Evolutionary conservation across 2,329 filamentous ascomycete species (phyloP).

Genomic region (Amesomyces nigricolor): DNA sequence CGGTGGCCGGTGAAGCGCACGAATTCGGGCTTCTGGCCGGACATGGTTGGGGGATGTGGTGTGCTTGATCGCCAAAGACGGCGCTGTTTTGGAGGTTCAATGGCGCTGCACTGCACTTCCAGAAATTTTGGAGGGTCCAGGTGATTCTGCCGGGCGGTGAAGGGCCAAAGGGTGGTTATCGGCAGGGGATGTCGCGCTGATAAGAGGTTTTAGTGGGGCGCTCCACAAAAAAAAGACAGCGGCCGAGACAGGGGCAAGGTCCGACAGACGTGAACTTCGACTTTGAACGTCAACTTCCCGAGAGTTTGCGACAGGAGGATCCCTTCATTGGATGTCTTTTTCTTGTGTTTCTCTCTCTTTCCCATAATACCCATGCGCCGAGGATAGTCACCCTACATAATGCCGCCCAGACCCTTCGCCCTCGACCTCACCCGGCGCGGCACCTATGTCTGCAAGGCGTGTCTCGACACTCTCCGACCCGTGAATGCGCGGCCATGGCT

Average conservation of each 20-base stretch:
- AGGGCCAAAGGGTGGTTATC: slow-evolving; percentile 18
- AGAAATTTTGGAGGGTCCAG: slow-evolving; percentile 29
- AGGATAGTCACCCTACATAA: slow-evolving; percentile 4
- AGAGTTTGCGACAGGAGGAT: too few species aligned
- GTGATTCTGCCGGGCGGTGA: slow-evolving; percentile 27
- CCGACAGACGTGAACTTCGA: background rate
- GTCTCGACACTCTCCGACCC: slow-evolving; percentile 22
- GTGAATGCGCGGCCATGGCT: slow-evolving; percentile 20
- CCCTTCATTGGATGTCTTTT: background rate
- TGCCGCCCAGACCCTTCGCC: slow-evolving; percentile 25
- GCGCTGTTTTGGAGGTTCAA: background rate
- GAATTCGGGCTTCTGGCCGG: slow-evolving; percentile 45
- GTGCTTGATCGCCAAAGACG: background rate
- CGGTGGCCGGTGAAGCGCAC: slow-evolving; percentile 80
- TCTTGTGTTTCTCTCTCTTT: background rate
- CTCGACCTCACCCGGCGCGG: slow-evolving; percentile 23
- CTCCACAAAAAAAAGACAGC: slow-evolving; percentile 20
- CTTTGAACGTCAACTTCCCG: background rate
- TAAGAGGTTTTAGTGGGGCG: slow-evolving; percentile 18
- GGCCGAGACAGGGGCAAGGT: background rate
- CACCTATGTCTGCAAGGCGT: slow-evolving; percentile 28
- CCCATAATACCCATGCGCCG: background rate
- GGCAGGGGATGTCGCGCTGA: slow-evolving; percentile 17
- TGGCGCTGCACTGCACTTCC: slow-evolving; percentile 2
- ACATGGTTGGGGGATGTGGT: slow-evolving; percentile 32